A percentile compares a stretch with the other conserved stretches of the same genome.
Conservation (phyloP, 73 alveolate species). For the Tetrahymena malaccensis region DNA sequence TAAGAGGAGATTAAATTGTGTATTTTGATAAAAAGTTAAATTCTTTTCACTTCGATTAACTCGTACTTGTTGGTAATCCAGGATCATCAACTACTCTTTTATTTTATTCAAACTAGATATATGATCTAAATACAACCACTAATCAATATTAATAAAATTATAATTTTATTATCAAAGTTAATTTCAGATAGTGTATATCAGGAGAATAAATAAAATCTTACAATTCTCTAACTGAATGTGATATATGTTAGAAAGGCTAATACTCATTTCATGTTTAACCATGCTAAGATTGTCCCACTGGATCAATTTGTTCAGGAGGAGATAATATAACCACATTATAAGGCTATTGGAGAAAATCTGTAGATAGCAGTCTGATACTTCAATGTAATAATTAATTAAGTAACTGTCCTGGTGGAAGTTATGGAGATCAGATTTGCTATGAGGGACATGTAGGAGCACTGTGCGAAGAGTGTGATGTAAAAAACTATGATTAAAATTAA, state of each 20-base stretch:
- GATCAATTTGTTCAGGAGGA: slow-evolving; percentile 41
- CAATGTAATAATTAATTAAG: not conserved
- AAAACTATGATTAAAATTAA: no score
- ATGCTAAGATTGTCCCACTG: slow-evolving; percentile 17
- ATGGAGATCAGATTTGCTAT: slow-evolving; percentile 4
- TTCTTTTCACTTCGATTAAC: not conserved
- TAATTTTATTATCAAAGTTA: not conserved
- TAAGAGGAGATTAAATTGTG: not conserved
- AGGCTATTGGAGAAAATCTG: slow-evolving; percentile 52
- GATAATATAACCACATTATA: not conserved
- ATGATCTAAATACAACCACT: not conserved
- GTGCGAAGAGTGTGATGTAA: slow-evolving; percentile 25
- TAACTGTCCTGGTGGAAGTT: slow-evolving; percentile 26
- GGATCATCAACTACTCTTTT: not conserved
- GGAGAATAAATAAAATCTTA: not conserved
- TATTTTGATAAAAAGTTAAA: not conserved
- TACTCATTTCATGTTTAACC: not conserved
- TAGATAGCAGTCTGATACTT: slow-evolving; percentile 8
- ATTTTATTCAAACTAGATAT: no score
- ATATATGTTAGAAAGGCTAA: not conserved
- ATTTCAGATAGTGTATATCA: not conserved
- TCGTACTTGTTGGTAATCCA: not conserved
- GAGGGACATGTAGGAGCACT: slow-evolving; percentile 35
- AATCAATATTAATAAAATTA: no score
- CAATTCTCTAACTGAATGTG: not conserved